phyloP scores from a whole-genome alignment of 2,329 filamentous ascomycete genomes.

The Neofusicoccum sp. region DNA sequence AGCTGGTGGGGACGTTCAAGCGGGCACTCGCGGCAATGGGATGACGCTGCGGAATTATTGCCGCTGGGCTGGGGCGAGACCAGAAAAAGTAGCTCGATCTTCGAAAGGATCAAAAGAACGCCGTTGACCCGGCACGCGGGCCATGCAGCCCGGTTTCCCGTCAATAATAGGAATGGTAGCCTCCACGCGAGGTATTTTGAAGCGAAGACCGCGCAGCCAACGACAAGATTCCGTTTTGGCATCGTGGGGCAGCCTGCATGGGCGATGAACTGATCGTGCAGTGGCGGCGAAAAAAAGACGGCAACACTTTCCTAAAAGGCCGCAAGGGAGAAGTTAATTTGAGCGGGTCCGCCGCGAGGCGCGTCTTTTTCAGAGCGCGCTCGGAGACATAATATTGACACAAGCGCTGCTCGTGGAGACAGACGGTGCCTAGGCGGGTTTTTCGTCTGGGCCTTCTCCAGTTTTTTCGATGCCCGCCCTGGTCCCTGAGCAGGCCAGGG shows the following conservation, averaged over 20 bases:
- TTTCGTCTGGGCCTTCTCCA: neutral
- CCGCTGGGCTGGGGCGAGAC: neutral
- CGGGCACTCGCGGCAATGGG: slow-evolving; percentile 66
- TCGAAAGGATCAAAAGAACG: slow-evolving; percentile 17
- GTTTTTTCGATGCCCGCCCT: neutral
- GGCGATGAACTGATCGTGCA: slow-evolving; percentile 16
- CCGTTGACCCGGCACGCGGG: slow-evolving; percentile 11
- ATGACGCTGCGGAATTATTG: neutral
- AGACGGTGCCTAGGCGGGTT: neutral
- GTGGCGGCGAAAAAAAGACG: slow-evolving; percentile 9
- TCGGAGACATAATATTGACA: neutral
- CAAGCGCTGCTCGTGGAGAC: neutral
- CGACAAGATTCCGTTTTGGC: no score
- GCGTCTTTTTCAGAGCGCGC: neutral
- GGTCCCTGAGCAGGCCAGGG: slow-evolving; percentile 12
- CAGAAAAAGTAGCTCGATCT: slow-evolving; percentile 16
- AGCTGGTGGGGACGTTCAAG: slow-evolving; percentile 66
- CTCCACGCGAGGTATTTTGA: neutral
- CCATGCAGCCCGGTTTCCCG: neutral
- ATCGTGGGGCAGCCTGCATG: slow-evolving; percentile 3
- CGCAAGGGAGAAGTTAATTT: neutral
- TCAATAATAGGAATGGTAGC: slow-evolving; percentile 1
- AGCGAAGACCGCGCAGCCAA: no score
- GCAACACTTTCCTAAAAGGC: slow-evolving; percentile 2
- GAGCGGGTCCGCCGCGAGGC: slow-evolving; percentile 4